A percentile compares a stretch with the other conserved stretches of the same genome.
Conservation (phyloP, 768 basidiomycete species). For the Daedalea quercina region DNA sequence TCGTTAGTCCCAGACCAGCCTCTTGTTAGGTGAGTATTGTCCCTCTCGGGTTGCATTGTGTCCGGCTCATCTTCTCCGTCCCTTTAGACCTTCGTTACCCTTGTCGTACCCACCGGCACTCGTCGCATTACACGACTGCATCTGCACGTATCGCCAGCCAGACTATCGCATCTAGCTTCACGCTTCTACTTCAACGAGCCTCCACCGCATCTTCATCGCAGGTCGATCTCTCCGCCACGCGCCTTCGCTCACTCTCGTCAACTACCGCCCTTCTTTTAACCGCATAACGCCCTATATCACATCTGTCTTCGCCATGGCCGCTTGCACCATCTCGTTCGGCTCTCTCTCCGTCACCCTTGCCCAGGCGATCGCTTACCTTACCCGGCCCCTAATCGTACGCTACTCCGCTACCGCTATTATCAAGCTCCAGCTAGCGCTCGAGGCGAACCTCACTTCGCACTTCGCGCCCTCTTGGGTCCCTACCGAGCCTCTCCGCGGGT, state of each 20-base stretch:
- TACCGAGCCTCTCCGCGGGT: conserved; percentile 57
- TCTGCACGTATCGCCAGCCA: conserved; percentile 13
- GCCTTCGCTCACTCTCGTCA: conserved; percentile 14
- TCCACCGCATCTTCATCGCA: conserved; percentile 43
- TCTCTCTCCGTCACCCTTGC: conserved; percentile 61
- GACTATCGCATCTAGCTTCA: conserved; percentile 19
- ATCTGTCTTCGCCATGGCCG: conserved; percentile 20
- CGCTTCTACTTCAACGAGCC: conserved; percentile 29
- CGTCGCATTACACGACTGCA: conserved; percentile 21
- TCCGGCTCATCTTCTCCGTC: neutral
- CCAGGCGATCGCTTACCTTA: conserved; percentile 71
- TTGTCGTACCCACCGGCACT: conserved; percentile 12
- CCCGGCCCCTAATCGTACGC: conserved; percentile 49
- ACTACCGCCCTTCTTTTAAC: conserved; percentile 9
- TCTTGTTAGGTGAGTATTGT: conserved; percentile 21
- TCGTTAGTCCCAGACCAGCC: conserved; percentile 20
- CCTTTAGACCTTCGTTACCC: conserved; percentile 16
- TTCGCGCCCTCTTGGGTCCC: conserved; percentile 64
- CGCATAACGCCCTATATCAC: neutral
- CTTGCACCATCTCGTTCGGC: conserved; percentile 26
- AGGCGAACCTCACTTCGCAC: conserved; percentile 65
- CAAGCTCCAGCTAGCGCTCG: conserved; percentile 65
- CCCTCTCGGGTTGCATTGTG: neutral
- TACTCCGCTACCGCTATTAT: conserved; percentile 58
- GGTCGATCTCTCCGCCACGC: conserved; percentile 45